phyloP scores from a whole-genome alignment of 257 asterid species.

The Gentiana dahurica region DNA sequence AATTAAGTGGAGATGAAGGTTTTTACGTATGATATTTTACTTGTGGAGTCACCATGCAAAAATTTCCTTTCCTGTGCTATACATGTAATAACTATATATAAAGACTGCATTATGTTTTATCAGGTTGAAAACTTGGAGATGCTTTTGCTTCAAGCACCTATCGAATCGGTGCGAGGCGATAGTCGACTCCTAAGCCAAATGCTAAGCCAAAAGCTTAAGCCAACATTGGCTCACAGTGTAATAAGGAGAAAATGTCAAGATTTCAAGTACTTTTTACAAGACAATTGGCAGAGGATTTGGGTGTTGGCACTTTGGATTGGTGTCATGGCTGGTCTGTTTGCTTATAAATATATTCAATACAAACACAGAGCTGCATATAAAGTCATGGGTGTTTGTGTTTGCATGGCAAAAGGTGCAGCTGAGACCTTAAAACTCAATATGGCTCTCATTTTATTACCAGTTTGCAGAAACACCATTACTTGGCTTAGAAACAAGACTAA shows the following conservation, averaged over 20 bases:
- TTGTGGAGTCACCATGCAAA: background rate
- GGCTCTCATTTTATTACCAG: slow-evolving; percentile 75
- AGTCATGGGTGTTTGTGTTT: slow-evolving; percentile 75
- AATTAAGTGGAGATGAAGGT: background rate
- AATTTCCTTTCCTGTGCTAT: background rate
- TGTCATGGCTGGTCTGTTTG: slow-evolving; percentile 65
- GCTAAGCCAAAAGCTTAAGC: slow-evolving; percentile 78
- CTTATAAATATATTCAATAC: slow-evolving; percentile 63
- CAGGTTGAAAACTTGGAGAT: slow-evolving; percentile 76
- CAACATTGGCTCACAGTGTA: slow-evolving; percentile 27
- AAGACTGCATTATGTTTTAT: background rate
- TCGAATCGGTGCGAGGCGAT: slow-evolving; percentile 47
- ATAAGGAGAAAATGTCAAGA: slow-evolving; percentile 39
- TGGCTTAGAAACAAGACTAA: slow-evolving; percentile 77
- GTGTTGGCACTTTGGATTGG: slow-evolving; percentile 78
- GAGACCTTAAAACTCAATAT: slow-evolving; percentile 86
- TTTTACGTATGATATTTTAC: background rate
- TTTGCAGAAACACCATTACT: slow-evolving; percentile 80
- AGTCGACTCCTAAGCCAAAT: slow-evolving; percentile 64
- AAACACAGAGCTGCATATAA: slow-evolving; percentile 34
- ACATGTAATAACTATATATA: too few relatives aligned
- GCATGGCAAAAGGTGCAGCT: slow-evolving; percentile 87
- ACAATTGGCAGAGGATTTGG: slow-evolving; percentile 93
- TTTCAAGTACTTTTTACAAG: slow-evolving; percentile 46
- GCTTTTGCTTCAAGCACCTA: slow-evolving; percentile 73